Evolutionary conservation across 2,329 filamentous ascomycete species (phyloP).

Genomic region (Neophaeococcomyces aloes): DNA sequence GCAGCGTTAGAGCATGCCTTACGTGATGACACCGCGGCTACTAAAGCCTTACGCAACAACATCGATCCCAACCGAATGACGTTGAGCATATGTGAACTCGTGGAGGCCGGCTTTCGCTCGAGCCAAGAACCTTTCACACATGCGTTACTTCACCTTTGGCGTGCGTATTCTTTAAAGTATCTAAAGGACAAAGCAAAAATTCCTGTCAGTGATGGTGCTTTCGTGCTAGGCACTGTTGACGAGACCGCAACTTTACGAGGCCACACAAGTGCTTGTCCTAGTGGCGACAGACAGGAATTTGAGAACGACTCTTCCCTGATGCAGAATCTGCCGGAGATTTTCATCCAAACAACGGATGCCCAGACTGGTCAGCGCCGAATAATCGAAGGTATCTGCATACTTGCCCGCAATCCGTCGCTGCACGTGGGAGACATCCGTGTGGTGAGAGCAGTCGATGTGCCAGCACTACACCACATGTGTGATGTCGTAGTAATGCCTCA

Average conservation of each 20-base stretch:
- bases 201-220: slow-evolving; percentile 69
- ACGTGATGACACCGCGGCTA: slow-evolving; percentile 51
- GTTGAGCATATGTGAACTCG: slow-evolving; percentile 61
- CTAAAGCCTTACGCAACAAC: slow-evolving; percentile 58
- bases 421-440: slow-evolving; percentile 87
- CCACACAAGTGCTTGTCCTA: slow-evolving; percentile 46
- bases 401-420: slow-evolving; percentile 86
- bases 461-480: slow-evolving; percentile 61
- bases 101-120: slow-evolving; percentile 68
- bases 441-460: slow-evolving; percentile 69
- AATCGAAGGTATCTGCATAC: slow-evolving; percentile 65
- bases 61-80: slow-evolving; percentile 81
- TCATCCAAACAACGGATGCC: slow-evolving; percentile 63
- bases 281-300: slow-evolving; percentile 21
- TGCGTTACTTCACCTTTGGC: slow-evolving; percentile 73
- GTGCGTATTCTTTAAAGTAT: slow-evolving; percentile 76
- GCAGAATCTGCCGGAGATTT: slow-evolving; percentile 66
- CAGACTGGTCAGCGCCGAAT: slow-evolving; percentile 49
- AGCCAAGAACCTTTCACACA: slow-evolving; percentile 67
- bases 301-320: slow-evolving; percentile 29
- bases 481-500: slow-evolving; percentile 84
- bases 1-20: slow-evolving; percentile 58
- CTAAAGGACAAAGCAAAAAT: slow-evolving; percentile 90
- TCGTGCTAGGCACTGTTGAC: slow-evolving; percentile 78
- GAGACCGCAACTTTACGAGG: slow-evolving; percentile 69